Percentiles rank a stretch among this genome's conserved stretches.
Conservation (phyloP, 441 rosid species). For the Gossypium davidsonii region DNA sequence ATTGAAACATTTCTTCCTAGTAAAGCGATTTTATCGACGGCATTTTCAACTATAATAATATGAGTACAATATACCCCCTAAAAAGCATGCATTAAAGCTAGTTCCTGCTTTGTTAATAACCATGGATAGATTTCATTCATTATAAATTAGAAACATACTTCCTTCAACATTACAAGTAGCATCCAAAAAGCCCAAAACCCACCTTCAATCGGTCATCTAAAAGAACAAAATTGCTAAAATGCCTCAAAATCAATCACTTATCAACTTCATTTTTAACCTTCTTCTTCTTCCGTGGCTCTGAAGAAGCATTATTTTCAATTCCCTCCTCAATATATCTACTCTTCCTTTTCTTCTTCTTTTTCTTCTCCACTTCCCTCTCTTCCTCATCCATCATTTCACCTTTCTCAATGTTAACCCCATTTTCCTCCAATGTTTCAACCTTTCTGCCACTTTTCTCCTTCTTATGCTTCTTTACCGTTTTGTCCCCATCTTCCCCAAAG, state of each 20-base stretch:
- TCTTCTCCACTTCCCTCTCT: neutral
- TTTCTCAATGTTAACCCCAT: neutral
- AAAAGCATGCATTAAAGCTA: neutral
- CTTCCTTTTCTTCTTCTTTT: conserved; percentile 14
- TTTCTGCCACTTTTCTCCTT: conserved; percentile 6
- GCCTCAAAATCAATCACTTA: neutral
- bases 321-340: neutral
- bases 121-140: neutral
- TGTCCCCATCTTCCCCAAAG: neutral
- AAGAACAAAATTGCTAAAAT: conserved; percentile 1
- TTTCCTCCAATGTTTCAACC: conserved; percentile 6
- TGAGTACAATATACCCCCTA: neutral
- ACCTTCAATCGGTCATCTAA: neutral
- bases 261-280: conserved; percentile 3
- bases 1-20: neutral
- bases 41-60: neutral
- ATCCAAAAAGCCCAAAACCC: neutral
- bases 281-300: conserved; percentile 8
- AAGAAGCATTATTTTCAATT: conserved; percentile 9
- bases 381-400: neutral
- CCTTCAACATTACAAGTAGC: conserved; percentile 1
- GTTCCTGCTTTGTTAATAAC: neutral
- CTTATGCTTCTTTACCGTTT: neutral
- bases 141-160: conserved; percentile 9
- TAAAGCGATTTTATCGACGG: neutral